phyloP scores from a whole-genome alignment of 2,329 filamentous ascomycete species.

The Lecanoromycetidae sp. region DNA sequence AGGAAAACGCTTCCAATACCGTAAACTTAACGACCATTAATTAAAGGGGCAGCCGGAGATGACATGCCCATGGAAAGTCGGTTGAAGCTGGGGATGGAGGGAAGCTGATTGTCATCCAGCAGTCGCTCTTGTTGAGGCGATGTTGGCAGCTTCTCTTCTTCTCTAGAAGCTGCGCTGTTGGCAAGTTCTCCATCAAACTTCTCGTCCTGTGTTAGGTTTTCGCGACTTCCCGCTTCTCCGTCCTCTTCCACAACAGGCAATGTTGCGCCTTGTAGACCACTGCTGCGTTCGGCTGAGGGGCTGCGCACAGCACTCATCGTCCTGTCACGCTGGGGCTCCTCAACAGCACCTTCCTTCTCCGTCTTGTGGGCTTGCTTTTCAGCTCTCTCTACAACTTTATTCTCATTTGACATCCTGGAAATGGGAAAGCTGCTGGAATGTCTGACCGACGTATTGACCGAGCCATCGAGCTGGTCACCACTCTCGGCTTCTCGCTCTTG shows the following conservation, averaged over 20 bases:
- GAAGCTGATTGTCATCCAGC: constrained; percentile 3
- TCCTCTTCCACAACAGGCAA: constrained; percentile 84
- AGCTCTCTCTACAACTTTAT: constrained; percentile 43
- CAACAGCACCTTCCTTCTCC: constrained; percentile 32
- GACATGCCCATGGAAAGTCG: constrained; percentile 11
- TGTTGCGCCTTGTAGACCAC: constrained; percentile 41
- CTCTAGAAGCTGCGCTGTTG: neutral
- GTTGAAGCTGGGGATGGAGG: constrained; percentile 12
- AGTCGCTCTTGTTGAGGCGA: neutral
- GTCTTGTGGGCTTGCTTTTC: constrained; percentile 52
- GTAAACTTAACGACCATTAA: neutral
- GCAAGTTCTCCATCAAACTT: neutral
- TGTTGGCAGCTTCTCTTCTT: neutral
- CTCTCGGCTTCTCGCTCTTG: constrained; percentile 44
- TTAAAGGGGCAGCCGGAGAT: neutral
- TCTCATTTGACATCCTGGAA: constrained; percentile 34
- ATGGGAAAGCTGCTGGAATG: constrained; percentile 20
- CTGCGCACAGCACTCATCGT: constrained; percentile 47
- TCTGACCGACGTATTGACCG: constrained; percentile 24
- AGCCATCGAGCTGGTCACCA: constrained; percentile 17
- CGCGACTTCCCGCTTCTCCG: constrained; percentile 61
- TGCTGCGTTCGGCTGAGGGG: constrained; percentile 42
- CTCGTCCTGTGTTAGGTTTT: constrained; percentile 26
- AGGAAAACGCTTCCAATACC: neutral
- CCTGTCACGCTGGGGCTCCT: constrained; percentile 50